Evolutionary conservation across 371 early-diverging fungal genomes (phyloP), one percentile per base, ranked within the genome.

Genomic region (Mortierella sp.): DNA sequence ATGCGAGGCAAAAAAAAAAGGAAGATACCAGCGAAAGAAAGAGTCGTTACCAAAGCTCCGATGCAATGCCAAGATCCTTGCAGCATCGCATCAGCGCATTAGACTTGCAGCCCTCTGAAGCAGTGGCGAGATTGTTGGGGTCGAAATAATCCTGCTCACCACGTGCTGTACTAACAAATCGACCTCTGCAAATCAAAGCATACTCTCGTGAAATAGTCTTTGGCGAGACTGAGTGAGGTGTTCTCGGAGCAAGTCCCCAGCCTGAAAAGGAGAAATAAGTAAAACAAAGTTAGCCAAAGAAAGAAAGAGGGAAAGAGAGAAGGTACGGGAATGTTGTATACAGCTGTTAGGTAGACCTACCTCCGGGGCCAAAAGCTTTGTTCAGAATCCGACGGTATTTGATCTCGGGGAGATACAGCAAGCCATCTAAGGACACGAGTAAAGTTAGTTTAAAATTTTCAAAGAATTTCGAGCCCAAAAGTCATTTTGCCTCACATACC

Each of bases 81-180:
- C 98, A 98, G 83, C 98, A 97, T 46, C 98, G 89, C 91, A 97
- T 95, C 68, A 98, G 83, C 9, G 99, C 98, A 76, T 97, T 98
- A 55, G 93, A 93, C 80, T 96, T 97, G 76, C 92, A 91, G 5
- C 97, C 97, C 84, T 98, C 98, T 0, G 94, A 87, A 0, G 98
- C 97, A 0, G 96, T 97, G 0, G 97, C 89, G 25, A 97, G 73
- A 7, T 87, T 88, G 50, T 85, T 81, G 21, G 85, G 81, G 71
- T 93, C 92, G 81, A 95, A 95, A 72, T 88, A 97, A 64, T 94
- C 96, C 73, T 96, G 96, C 74, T 98, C 97, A 46, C 99, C 99
- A 66, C 98, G 92, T n/a, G 99, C 96, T 74, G 95, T 94, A 23
- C 95, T 90, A 2, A 96, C 91, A 74, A 94, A 94, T 64, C 95